Evolutionary conservation across 2,329 filamentous ascomycete genomes (phyloP), one percentile per base, ranked within the genome.

Genomic region (Diaporthe australafricana): DNA sequence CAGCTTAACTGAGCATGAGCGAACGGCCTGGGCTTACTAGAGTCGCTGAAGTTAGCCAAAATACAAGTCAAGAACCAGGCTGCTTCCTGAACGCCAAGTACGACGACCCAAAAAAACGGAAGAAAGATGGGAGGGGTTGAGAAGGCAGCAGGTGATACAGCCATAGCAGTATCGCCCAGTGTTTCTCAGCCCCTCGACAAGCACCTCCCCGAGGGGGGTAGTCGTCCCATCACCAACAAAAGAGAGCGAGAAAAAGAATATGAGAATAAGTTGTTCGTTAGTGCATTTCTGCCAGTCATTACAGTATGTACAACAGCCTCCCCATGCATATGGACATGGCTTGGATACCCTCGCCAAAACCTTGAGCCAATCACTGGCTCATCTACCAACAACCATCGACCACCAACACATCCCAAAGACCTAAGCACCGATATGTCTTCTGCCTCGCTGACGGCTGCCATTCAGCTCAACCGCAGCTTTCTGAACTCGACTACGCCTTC

Each of bases 391-490:
- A 22, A n/a, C 62, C 32, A 22, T 45, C 20, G 30, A 32, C 30
- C 11, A n/a, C 52, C 38, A 42, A 40, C 8, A 14, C 17, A 22
- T 3, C 2, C 20, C 62, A 32, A 40, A 47, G 53, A 45, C 27
- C 57, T 66, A 69, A 25, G 35, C 65, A 71, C 63, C 56, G 1
- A 53, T 16, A 14, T n/a, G 50, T 38, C 65, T 47, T 47, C 72
- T 72, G 16, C 69, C 48, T 47, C 67, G 53, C 53, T 69, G 53
- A 38, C 60, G 60, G 52, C 47, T 17, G 25, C 35, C n/a, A 52
- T 45, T 45, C 35, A 17, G 45, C 60, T 65, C 65, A 60, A 66
- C 55, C n/a, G 47, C 7, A 32, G 47, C n/a, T 48, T 73, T 70
- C n/a, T 62, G 30, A 6, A 53, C 38, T 30, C 71, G 56, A 25